phyloP scores from a whole-genome alignment of 371 early-diverging fungal genomes.

The Mortierella sp. region DNA sequence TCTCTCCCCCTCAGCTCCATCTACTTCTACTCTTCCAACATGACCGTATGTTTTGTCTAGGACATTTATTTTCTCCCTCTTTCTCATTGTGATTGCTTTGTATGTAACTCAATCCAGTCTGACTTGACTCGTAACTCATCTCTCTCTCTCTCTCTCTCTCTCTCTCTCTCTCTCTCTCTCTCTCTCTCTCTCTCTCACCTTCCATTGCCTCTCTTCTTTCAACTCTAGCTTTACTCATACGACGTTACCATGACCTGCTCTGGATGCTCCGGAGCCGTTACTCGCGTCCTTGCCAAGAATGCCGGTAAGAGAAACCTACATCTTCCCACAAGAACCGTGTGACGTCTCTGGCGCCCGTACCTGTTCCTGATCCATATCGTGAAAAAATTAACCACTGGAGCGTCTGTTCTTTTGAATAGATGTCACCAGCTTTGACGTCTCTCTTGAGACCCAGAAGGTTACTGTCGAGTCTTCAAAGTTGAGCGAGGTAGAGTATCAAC shows the following conservation, averaged over 20 bases:
- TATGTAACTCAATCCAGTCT: neutral
- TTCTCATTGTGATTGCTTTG: neutral
- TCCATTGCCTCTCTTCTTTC: neutral
- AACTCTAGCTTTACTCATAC: constrained; percentile 65
- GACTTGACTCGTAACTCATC: neutral
- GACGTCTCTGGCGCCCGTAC: neutral
- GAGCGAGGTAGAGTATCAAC: constrained; percentile 7
- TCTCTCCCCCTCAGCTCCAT: neutral
- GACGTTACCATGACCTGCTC: constrained; percentile 88
- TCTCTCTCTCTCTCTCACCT: neutral
- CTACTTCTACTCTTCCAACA: neutral
- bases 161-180: neutral
- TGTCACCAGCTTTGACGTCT: constrained; percentile 69
- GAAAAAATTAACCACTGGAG: neutral
- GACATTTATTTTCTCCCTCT: too few relatives aligned
- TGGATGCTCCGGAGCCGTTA: constrained; percentile 86
- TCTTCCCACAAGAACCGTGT: neutral
- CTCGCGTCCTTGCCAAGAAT: constrained; percentile 73
- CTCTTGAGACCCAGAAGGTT: constrained; percentile 78
- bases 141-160: neutral
- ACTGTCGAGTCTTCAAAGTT: constrained; percentile 55
- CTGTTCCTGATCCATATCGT: neutral
- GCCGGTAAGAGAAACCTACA: constrained; percentile 54
- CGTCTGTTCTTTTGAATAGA: constrained; percentile 41
- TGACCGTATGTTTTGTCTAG: neutral